Percentiles rank a stretch among this genome's conserved stretches.
phyloP scores from a whole-genome alignment of 2,329 filamentous ascomycete genomes.

The Microsporum audouinii region DNA sequence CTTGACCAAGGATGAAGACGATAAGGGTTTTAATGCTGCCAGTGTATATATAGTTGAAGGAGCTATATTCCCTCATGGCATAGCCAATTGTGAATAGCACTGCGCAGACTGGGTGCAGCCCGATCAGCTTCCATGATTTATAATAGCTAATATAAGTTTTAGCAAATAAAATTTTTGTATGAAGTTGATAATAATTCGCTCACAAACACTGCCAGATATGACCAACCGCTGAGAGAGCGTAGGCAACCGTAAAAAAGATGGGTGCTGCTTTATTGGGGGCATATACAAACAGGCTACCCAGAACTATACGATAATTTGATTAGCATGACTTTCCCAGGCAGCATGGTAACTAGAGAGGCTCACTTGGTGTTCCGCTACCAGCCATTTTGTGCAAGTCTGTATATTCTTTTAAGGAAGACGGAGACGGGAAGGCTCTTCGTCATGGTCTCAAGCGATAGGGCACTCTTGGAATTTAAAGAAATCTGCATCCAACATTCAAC shows the following conservation, averaged over 20 bases:
- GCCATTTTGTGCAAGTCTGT: not conserved
- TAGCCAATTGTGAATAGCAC: conserved; percentile 48
- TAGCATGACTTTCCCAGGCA: not conserved
- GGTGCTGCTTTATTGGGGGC: conserved; percentile 46
- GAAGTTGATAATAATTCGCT: conserved; percentile 19
- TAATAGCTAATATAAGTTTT: conserved; percentile 36
- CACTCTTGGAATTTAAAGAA: no score
- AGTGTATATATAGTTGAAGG: conserved; percentile 38
- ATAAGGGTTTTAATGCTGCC: conserved; percentile 19
- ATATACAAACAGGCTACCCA: conserved; percentile 36
- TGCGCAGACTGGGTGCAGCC: conserved; percentile 44
- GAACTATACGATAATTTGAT: not conserved
- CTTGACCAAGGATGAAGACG: conserved; percentile 37
- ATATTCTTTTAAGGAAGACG: not conserved
- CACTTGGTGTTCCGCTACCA: not conserved
- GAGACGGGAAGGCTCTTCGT: not conserved
- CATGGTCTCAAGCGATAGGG: not conserved
- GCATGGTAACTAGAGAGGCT: not conserved
- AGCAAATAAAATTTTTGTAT: not conserved
- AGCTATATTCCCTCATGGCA: conserved; percentile 42
- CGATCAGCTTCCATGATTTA: conserved; percentile 46
- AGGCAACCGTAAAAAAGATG: conserved; percentile 42
- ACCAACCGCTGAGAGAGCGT: conserved; percentile 35
- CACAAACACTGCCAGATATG: conserved; percentile 49
- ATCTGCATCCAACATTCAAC: no score